A percentile compares a stretch with the other conserved stretches of the same genome.
phyloP scores from a whole-genome alignment of 768 basidiomycete species.

The Mycena amicta region DNA sequence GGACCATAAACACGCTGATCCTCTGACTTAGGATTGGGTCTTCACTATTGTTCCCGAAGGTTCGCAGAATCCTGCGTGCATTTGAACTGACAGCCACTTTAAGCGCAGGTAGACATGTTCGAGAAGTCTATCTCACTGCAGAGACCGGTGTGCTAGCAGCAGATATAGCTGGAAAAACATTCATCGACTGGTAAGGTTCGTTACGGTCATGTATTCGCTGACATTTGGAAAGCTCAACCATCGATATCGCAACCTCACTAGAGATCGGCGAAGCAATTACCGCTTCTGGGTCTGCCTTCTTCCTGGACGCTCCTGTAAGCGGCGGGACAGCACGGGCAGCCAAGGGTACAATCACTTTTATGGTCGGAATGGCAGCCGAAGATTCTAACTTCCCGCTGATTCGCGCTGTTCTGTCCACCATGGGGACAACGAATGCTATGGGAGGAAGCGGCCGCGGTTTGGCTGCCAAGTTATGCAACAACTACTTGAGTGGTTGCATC shows the following conservation, averaged over 20 bases:
- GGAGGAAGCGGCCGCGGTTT: conserved; percentile 45
- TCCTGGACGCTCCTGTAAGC: conserved; percentile 47
- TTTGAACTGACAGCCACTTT: no score
- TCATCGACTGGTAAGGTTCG: conserved; percentile 49
- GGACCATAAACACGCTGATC: no score
- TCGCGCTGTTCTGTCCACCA: conserved; percentile 33
- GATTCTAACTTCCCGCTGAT: conserved; percentile 38
- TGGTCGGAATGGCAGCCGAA: conserved; percentile 39
- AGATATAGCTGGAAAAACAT: conserved; percentile 39
- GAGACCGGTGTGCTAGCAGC: conserved; percentile 38
- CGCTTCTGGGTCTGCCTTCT: conserved; percentile 28
- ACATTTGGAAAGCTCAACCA: conserved; percentile 46
- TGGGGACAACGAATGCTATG: conserved; percentile 41
- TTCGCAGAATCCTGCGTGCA: no score
- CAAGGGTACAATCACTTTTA: conserved; percentile 41
- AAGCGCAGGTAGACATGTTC: conserved; percentile 39
- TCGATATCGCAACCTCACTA: conserved; percentile 40
- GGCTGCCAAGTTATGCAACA: conserved; percentile 48
- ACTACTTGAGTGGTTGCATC: conserved; percentile 45
- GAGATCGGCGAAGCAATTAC: conserved; percentile 34
- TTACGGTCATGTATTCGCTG: no score
- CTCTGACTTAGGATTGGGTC: conserved; percentile 36
- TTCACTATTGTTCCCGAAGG: conserved; percentile 48
- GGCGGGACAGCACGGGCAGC: conserved; percentile 44
- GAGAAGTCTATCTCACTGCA: conserved; percentile 37